These are phyloP conservation scores for Seiridium cupressi DNA, from an alignment of 2,329 filamentous ascomycete species.

Conservation along the genomic window DNA sequence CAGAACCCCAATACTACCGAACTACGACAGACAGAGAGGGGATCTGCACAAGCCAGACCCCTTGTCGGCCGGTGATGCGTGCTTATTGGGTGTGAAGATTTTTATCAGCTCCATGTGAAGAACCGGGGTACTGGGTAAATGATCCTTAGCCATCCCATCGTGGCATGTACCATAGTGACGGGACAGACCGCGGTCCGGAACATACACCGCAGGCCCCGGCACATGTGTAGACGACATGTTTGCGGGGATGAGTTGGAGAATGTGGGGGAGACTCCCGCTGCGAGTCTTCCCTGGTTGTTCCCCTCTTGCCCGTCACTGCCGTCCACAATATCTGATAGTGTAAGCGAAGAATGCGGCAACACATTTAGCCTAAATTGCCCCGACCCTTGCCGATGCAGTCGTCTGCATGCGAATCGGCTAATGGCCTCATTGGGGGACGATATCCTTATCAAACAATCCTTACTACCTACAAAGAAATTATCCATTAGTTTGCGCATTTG, in stretches of 20 bases:
- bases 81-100: not conserved
- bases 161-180: not conserved
- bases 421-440: not conserved
- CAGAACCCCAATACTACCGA: not conserved
- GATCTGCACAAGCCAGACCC: not conserved
- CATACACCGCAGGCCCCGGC: not conserved
- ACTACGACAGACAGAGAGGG: not conserved
- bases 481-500: too few species aligned
- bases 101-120: not conserved
- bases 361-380: not conserved
- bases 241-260: not conserved
- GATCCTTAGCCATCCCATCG: not conserved
- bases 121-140: not conserved
- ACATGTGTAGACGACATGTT: not conserved
- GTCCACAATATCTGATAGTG: not conserved
- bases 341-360: not conserved
- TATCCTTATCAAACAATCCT: not conserved
- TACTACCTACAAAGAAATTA: too few species aligned
- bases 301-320: not conserved
- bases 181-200: not conserved
- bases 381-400: not conserved
- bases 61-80: not conserved
- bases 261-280: not conserved
- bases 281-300: not conserved
- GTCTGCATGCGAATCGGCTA: not conserved